These are phyloP conservation scores for Aurantiochytrium sp. DNA, from an alignment of 108 stramenopile genomes.

Conservation along the genomic window DNA sequence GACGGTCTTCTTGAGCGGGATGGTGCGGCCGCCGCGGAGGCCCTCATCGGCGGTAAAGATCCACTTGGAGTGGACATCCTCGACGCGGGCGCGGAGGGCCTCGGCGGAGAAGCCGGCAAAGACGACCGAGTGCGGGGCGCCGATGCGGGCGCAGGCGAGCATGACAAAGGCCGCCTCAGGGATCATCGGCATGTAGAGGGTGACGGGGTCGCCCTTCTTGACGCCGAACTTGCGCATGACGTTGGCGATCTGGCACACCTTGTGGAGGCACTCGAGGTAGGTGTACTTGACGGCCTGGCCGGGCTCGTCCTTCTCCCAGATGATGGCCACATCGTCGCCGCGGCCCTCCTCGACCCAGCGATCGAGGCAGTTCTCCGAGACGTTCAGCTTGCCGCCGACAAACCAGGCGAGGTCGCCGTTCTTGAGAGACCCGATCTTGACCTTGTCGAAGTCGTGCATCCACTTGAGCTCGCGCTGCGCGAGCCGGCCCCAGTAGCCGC, in stretches of 20 bases:
- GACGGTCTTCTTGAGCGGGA: constrained; percentile 80
- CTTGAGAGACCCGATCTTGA: constrained; percentile 27
- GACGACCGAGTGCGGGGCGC: constrained; percentile 91
- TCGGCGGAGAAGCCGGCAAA: constrained; percentile 94
- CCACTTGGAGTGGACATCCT: constrained; percentile 71
- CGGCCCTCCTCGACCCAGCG: constrained; percentile 47
- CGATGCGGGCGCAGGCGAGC: constrained; percentile 94
- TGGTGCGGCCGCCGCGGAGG: constrained; percentile 58
- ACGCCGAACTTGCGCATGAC: constrained; percentile 60
- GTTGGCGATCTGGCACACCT: constrained; percentile 82
- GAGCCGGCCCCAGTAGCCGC: background rate
- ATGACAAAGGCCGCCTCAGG: constrained; percentile 91
- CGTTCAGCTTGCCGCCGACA: constrained; percentile 58
- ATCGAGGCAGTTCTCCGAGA: constrained; percentile 55
- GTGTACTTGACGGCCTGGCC: constrained; percentile 65
- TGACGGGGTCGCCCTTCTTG: constrained; percentile 52
- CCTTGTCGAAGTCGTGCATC: background rate
- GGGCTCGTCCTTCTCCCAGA: constrained; percentile 84
- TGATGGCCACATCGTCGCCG: constrained; percentile 68
- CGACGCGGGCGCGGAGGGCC: constrained; percentile 80
- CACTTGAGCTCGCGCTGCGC: background rate
- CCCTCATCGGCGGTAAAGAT: constrained; percentile 47
- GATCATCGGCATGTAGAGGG: constrained; percentile 95
- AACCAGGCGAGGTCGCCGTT: constrained; percentile 62
- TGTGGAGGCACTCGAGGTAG: constrained; percentile 64